These are phyloP conservation scores for Euphorbia pulcherrima DNA, from an alignment of 345 rosid genomes.

Conservation along the genomic window DNA sequence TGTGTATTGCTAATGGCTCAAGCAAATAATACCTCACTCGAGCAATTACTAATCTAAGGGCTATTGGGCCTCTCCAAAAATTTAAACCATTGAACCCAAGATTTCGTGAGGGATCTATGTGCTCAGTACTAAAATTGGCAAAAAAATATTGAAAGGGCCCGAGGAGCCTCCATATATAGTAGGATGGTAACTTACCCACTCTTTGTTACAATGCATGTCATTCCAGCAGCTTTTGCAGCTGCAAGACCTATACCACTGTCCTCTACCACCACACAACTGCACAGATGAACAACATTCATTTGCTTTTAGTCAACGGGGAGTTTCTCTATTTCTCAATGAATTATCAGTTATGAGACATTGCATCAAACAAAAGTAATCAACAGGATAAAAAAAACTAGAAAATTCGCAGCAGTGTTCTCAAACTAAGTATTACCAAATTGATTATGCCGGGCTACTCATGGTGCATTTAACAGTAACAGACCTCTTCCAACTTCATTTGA, in stretches of 20 bases:
- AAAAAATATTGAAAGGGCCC: not conserved
- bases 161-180: not conserved
- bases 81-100: not conserved
- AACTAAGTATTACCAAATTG: not conserved
- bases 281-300: constrained; percentile 14
- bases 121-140: not conserved
- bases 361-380: not conserved
- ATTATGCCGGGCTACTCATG: not conserved
- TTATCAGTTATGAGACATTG: not conserved
- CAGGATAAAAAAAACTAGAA: not conserved
- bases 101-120: not conserved
- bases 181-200: constrained; percentile 52
- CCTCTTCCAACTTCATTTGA: not conserved
- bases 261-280: constrained; percentile 92
- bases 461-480: not conserved
- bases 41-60: not conserved
- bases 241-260: constrained; percentile 90
- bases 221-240: constrained; percentile 96
- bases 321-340: not conserved
- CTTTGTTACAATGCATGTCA: constrained; percentile 90
- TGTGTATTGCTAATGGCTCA: not conserved
- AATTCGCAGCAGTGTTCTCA: not conserved
- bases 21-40: not conserved
- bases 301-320: not conserved
- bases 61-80: not conserved